Evolutionary conservation across 495 filamentous ascomycete species (phyloP).

Genomic region (Parmelia sp.): DNA sequence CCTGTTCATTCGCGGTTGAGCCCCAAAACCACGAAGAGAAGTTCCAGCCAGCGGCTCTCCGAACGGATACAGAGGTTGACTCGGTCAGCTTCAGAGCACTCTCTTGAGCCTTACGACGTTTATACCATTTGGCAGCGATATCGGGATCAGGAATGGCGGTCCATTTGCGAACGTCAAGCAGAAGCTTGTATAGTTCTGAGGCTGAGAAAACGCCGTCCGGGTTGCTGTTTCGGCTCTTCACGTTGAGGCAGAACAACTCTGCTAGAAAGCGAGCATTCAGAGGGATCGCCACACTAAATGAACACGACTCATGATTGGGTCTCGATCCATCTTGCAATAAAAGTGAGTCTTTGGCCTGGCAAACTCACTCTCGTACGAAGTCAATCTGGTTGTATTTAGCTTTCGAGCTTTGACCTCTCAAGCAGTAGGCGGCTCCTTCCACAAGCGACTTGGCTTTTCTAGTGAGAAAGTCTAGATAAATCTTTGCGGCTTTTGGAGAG

Average conservation of each 20-base stretch:
- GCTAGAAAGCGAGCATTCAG: slow-evolving; percentile 24
- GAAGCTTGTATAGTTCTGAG: slow-evolving; percentile 13
- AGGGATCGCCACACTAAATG: slow-evolving; percentile 22
- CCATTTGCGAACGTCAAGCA: slow-evolving; percentile 16
- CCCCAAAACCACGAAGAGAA: slow-evolving; percentile 7
- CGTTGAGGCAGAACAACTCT: slow-evolving; percentile 24
- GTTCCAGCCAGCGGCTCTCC: background rate
- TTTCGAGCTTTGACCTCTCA: too few species aligned
- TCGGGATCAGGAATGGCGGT: slow-evolving; percentile 2
- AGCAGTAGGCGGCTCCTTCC: background rate
- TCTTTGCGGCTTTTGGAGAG: background rate
- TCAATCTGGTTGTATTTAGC: slow-evolving; percentile 10
- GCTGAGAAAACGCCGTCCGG: background rate
- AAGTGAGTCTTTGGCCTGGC: background rate
- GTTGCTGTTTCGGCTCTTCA: slow-evolving; percentile 4
- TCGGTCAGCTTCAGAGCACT: slow-evolving; percentile 7
- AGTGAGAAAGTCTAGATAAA: slow-evolving; percentile 1
- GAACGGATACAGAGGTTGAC: background rate
- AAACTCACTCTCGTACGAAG: slow-evolving; percentile 15
- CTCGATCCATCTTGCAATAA: too few species aligned
- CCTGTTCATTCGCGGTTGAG: background rate
- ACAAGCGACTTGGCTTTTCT: slow-evolving; percentile 3
- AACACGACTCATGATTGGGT: too few species aligned
- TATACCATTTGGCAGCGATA: slow-evolving; percentile 1
- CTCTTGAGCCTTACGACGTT: slow-evolving; percentile 14